Evolutionary conservation across 75 land plant species (phyloP), one percentile per base, ranked within the genome.

Genomic region (Cunninghamia lanceolata): DNA sequence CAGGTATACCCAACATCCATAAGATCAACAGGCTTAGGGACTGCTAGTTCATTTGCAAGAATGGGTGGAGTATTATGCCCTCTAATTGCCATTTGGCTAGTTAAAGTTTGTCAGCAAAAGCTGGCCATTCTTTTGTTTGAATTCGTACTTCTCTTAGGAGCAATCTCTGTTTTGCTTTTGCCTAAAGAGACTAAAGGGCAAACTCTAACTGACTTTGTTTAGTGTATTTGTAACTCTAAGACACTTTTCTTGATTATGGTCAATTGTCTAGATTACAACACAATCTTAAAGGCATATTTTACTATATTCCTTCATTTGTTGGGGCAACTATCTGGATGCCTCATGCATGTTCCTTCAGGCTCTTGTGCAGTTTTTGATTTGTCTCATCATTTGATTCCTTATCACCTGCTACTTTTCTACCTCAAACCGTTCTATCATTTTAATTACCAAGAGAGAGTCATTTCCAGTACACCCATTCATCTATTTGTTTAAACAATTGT

Each of bases 11-110:
- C 97, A 82, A 97, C 99, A 19, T 90, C 89, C 30, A 86, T 92
- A 25, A 88, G 99, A 46, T 85, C 95, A 35, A 95, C 96, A 52
- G 99, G 97, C 34, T 88, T 94, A 46, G 97, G 99, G 34, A 90
- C 87, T 85, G 99, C 95, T 35, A 95, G 94, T 87, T 90, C 99
- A 1, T 85, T 97, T 66, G 99, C 95, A 78, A 89, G 99, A 86
- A 90, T 97, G 28, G 99, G 99, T n/a, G 99, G 99, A 40, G 89
- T 97, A 56, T 32, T 93, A 50, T 94, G 96, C 66, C 99, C 99
- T 34, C 88, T 97, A 63, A 95, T 97, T 21, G 97, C 99, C 83
- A 95, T 97, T 5, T 92, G 86, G 59, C 82, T 97, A 75, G 88
- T 95, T 1, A 91, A 93, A 70, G 88, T 85, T 53, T 95, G 99